Evolutionary conservation across 495 filamentous ascomycete species (phyloP).

Genomic region (Entonaema liquescens): DNA sequence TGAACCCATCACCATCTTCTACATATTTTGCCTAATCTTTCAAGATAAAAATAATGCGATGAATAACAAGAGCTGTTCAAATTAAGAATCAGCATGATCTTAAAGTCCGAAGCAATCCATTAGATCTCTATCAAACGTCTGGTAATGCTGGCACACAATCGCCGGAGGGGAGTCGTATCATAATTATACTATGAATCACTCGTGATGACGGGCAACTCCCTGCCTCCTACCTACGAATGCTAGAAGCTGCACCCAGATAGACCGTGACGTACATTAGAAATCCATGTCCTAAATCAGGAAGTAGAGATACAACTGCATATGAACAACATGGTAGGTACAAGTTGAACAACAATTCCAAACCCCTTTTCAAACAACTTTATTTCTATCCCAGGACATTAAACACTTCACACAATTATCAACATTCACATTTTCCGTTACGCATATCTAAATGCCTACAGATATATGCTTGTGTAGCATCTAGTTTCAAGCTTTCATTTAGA

Average conservation of each 20-base stretch:
- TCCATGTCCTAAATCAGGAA: background rate
- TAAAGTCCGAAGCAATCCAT: too few relatives aligned
- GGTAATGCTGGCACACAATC: too few relatives aligned
- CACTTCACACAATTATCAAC: background rate
- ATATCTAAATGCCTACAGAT: background rate
- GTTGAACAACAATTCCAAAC: background rate
- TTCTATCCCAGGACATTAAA: background rate
- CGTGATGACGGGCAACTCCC: background rate
- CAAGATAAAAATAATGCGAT: too few relatives aligned
- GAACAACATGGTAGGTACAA: background rate
- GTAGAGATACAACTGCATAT: background rate
- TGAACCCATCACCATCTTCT: background rate
- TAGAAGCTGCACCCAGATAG: background rate
- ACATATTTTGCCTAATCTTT: too few relatives aligned
- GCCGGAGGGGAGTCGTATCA: background rate
- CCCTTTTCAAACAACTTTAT: background rate
- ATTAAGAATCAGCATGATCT: too few relatives aligned
- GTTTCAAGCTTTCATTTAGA: background rate
- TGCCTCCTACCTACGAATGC: background rate
- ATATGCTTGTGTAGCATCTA: background rate
- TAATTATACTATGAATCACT: background rate
- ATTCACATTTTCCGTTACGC: background rate
- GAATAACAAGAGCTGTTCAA: too few relatives aligned
- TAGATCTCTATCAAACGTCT: too few relatives aligned
- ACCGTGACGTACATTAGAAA: background rate